Evolutionary conservation across 345 rosid genomes (phyloP).

Genomic region (Kernera saxatilis): DNA sequence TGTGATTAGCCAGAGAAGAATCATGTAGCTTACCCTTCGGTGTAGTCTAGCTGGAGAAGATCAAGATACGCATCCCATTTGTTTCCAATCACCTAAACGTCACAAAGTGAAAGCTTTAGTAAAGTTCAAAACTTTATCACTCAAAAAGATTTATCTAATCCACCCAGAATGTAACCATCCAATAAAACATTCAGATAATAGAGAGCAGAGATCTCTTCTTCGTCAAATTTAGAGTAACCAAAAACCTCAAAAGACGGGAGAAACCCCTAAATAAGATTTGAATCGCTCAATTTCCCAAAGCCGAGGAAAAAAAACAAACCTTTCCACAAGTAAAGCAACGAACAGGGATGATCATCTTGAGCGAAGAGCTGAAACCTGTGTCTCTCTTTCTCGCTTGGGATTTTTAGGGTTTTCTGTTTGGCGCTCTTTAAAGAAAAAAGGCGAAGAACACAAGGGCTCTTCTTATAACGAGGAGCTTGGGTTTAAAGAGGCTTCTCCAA

Average conservation of each 20-base stretch:
- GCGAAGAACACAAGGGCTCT: background rate
- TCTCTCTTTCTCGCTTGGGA: constrained; percentile 11
- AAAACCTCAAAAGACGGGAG: background rate
- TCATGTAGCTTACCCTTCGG: constrained; percentile 31
- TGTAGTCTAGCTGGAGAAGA: constrained; percentile 34
- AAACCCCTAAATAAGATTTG: background rate
- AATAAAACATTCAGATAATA: background rate
- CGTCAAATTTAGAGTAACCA: background rate
- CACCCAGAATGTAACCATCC: background rate
- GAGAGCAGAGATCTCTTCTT: background rate
- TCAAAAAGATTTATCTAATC: background rate
- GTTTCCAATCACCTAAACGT: constrained; percentile 33
- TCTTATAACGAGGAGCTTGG: background rate
- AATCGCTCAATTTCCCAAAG: background rate
- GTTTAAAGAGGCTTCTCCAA: background rate
- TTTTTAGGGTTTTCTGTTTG: constrained; percentile 15
- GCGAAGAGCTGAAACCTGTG: background rate
- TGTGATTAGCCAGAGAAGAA: background rate
- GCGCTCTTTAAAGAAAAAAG: background rate
- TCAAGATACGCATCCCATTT: constrained; percentile 37
- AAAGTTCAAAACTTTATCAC: constrained; percentile 8
- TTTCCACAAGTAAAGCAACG: constrained; percentile 37
- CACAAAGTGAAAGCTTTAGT: constrained; percentile 3
- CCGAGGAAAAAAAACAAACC: background rate
- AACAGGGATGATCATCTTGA: constrained; percentile 36